Evolutionary conservation across 768 basidiomycete species (phyloP).

Genomic region (Pisolithus sp.): DNA sequence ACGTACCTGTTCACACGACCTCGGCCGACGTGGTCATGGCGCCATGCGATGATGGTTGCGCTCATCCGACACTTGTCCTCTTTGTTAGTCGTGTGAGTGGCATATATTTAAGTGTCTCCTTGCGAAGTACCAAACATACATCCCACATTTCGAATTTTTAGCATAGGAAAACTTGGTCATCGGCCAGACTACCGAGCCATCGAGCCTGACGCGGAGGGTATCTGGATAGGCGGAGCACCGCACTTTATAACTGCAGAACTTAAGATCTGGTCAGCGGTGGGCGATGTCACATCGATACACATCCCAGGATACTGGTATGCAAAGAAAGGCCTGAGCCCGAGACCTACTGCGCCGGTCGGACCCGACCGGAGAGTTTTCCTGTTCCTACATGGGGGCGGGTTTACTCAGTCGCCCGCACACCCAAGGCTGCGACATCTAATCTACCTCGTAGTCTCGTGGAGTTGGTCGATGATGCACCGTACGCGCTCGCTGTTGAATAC

Average conservation of each 20-base stretch:
- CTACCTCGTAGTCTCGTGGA: constrained; percentile 44
- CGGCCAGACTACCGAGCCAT: constrained; percentile 9
- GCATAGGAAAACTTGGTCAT: too few species aligned
- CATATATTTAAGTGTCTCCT: constrained; percentile 15
- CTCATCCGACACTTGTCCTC: not conserved
- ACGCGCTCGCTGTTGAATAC: constrained; percentile 64
- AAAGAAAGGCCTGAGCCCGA: constrained; percentile 33
- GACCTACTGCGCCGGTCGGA: constrained; percentile 30
- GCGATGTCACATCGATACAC: constrained; percentile 34
- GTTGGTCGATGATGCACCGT: constrained; percentile 36
- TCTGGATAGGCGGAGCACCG: constrained; percentile 30
- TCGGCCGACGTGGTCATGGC: not conserved
- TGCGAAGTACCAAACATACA: too few species aligned
- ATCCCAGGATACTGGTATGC: constrained; percentile 56
- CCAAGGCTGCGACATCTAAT: constrained; percentile 39
- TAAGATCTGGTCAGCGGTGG: constrained; percentile 20
- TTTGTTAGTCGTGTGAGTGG: not conserved
- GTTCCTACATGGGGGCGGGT: constrained; percentile 60
- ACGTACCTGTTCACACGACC: not conserved
- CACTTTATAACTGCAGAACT: constrained; percentile 28
- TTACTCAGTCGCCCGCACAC: constrained; percentile 47
- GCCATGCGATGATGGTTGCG: not conserved
- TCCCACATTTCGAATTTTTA: too few species aligned
- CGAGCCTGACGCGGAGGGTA: constrained; percentile 12
- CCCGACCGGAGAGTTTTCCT: constrained; percentile 53